These are phyloP conservation scores for Pythium brassicae DNA, from an alignment of 352 stramenopile genomes.

Conservation along the genomic window DNA sequence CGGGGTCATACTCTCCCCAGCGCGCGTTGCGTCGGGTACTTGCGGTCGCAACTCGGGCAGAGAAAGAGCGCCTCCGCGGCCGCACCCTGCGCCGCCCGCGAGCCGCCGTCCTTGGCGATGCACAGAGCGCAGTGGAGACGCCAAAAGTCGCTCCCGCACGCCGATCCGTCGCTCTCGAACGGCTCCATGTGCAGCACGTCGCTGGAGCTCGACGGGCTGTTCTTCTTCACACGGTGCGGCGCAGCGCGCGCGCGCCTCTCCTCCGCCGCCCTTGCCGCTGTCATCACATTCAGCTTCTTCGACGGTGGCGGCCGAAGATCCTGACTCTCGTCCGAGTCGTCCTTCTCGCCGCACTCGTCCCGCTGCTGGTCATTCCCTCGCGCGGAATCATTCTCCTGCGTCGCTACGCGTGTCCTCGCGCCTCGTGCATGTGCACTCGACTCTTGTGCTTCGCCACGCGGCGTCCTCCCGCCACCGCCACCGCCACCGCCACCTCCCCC, in stretches of 20 bases:
- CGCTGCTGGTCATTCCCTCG: not conserved
- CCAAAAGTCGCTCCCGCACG: slow-evolving; percentile 26
- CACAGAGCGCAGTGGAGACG: slow-evolving; percentile 69
- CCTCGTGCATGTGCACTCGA: not conserved
- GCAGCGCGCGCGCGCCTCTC: not conserved
- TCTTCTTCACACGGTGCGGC: slow-evolving; percentile 42
- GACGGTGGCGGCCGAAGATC: not conserved
- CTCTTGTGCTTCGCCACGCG: not conserved
- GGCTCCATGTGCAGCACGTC: slow-evolving; percentile 46
- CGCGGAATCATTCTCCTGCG: not conserved
- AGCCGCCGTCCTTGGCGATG: slow-evolving; percentile 29
- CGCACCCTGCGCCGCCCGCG: slow-evolving; percentile 20
- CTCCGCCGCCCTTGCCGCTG: slow-evolving; percentile 14
- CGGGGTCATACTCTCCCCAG: slow-evolving; percentile 50
- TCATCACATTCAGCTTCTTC: slow-evolving; percentile 16
- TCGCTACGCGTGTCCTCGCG: not conserved
- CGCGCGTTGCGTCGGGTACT: slow-evolving; percentile 78
- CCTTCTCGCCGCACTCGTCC: not conserved
- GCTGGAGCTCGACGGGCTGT: slow-evolving; percentile 61
- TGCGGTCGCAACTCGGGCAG: slow-evolving; percentile 70
- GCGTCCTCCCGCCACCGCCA: slow-evolving; percentile 16
- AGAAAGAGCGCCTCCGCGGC: slow-evolving; percentile 55
- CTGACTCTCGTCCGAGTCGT: not conserved
- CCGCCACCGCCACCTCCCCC: no score
- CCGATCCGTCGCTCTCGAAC: slow-evolving; percentile 22